Evolutionary conservation across 2,329 filamentous ascomycete species (phyloP).

Genomic region (Karstenula rhodostoma): DNA sequence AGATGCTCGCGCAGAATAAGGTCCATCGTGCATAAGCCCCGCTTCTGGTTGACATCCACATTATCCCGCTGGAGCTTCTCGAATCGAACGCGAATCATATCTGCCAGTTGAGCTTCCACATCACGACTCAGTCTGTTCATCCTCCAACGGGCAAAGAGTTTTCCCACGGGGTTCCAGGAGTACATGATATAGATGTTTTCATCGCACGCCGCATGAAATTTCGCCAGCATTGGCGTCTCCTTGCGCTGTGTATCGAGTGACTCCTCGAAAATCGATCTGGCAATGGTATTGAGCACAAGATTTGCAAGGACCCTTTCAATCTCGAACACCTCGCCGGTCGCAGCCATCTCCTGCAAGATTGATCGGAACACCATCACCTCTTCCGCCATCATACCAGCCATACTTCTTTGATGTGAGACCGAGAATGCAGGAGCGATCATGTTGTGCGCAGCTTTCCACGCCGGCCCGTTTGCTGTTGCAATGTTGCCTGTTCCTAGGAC

Average conservation of each 20-base stretch:
- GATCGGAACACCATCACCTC: constrained; percentile 43
- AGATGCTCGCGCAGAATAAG: constrained; percentile 41
- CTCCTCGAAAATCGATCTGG: constrained; percentile 33
- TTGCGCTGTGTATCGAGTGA: constrained; percentile 36
- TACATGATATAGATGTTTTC: constrained; percentile 23
- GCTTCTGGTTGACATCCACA: constrained; percentile 46
- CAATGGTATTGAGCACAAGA: constrained; percentile 41
- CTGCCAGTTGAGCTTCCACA: constrained; percentile 44
- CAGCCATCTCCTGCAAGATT: constrained; percentile 29
- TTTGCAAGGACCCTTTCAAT: constrained; percentile 32
- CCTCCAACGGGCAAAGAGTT: constrained; percentile 21
- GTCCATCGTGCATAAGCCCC: constrained; percentile 48
- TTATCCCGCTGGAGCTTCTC: constrained; percentile 40
- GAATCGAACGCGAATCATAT: constrained; percentile 50
- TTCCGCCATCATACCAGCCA: constrained; percentile 42
- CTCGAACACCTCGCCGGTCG: constrained; percentile 32
- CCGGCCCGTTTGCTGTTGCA: constrained; percentile 38
- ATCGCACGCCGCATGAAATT: constrained; percentile 31
- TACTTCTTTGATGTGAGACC: constrained; percentile 37
- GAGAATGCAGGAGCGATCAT: constrained; percentile 50
- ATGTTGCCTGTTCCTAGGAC: constrained; percentile 41
- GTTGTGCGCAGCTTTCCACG: constrained; percentile 47
- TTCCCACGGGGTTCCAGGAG: constrained; percentile 31
- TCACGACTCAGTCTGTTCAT: constrained; percentile 22
- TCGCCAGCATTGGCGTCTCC: constrained; percentile 27